Base-by-base conservation (phyloP, 2,329 filamentous ascomycete genomes). In the Aspergillus sp. region DNA sequence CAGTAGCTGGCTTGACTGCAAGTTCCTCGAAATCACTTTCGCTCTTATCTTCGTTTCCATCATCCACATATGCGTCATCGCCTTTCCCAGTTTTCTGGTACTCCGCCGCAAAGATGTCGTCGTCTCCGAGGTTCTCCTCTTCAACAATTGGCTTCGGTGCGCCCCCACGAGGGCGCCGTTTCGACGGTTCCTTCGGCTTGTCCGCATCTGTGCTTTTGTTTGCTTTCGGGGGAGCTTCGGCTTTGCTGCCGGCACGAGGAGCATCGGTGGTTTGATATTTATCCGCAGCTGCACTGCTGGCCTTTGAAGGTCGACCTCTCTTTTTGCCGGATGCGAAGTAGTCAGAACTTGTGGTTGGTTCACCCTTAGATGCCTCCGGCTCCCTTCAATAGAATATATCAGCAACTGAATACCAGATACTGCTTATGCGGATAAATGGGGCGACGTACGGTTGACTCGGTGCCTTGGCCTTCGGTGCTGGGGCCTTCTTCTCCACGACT, bases 31-130 rank as follows among this genome's bases (percentile, higher is more conserved):
- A 54, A 34, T 91, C 85, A 34, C 49, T 55, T 17, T 79, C 81
- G 27, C 69, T 44, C 7, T 50, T 47, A 12, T 38, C 42, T 24
- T 42, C 70, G 13, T 76, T 75, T 32, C 64, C 66, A 39, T 82
- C 81, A 37, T 74, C 71, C 33, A 85, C 80, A 50, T 91, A 83
- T 25, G 78, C 78, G 47, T 77, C 81, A 30, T 60, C 53, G 8
- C 74, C 69, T 53, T 78, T 84, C 35, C 72, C 75, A 27, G 73
- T 66, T 29, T 72, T 72, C 52, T 78, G 81, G 20, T 71, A 72
- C 42, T 84, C 78, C 3, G 81, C 79, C 10, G 80, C 82, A 57
- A 88, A 88, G 13, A 94, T 86, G 47, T 94, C 88, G 43, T 86
- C 82, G n/a, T 75, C 81, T 3, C 61, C 70, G 27, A 74, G 79